Conservation (phyloP, 2,329 filamentous ascomycete species). For the Metarhizium guizhouense region DNA sequence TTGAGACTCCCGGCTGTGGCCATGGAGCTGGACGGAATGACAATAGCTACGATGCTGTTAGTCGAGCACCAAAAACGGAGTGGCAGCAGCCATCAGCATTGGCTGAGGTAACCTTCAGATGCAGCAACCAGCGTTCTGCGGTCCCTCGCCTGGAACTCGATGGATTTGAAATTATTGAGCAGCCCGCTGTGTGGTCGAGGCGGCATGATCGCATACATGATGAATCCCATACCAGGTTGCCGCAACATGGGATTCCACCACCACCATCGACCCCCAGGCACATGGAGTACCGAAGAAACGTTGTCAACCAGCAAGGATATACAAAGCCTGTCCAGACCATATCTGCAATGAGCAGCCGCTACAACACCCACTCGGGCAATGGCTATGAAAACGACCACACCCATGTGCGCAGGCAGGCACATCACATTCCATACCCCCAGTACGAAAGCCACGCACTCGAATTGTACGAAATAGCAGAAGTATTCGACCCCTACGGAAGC, state of each 20-base stretch:
- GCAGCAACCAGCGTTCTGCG: not conserved
- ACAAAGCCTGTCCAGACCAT: not conserved
- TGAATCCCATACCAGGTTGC: not conserved
- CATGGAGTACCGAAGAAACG: not conserved
- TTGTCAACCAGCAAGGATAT: not conserved
- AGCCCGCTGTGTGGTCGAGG: not conserved
- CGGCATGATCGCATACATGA: not conserved
- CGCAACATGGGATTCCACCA: not conserved
- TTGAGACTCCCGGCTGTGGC: constrained; percentile 10
- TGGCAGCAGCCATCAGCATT: not conserved
- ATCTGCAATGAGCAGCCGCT: not conserved
- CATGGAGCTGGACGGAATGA: not conserved
- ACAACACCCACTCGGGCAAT: not conserved
- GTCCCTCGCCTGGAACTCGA: not conserved
- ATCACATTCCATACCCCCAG: not conserved
- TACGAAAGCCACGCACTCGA: constrained; percentile 13
- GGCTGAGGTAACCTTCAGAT: constrained; percentile 5
- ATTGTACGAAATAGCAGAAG: constrained; percentile 36
- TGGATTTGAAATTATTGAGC: not conserved
- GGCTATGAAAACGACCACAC: not conserved
- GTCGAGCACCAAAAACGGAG: not conserved
- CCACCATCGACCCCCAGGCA: not conserved
- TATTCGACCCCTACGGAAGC: constrained; percentile 33
- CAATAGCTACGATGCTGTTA: not conserved
- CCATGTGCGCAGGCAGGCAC: not conserved